Conservation (phyloP, 352 stramenopile species). For the Phytophthora quininea region DNA sequence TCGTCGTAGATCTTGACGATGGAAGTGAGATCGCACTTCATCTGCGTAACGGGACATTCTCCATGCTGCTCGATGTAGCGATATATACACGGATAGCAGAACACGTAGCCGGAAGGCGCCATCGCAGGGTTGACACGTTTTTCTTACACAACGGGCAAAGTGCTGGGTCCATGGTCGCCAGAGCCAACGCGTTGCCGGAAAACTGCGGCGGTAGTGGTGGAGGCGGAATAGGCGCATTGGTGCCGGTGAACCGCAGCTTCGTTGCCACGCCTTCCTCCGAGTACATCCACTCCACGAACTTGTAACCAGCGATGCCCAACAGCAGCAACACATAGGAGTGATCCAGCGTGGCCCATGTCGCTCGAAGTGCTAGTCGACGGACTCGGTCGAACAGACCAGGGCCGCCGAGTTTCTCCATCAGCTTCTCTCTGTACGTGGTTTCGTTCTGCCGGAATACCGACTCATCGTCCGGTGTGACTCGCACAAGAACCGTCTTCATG, state of each 20-base stretch:
- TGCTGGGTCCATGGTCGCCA: constrained; percentile 53
- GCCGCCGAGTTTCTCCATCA: constrained; percentile 56
- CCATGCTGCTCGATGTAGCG: constrained; percentile 71
- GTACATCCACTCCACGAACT: constrained; percentile 91
- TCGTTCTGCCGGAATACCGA: constrained; percentile 63
- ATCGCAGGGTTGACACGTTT: constrained; percentile 78
- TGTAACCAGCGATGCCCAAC: constrained; percentile 81
- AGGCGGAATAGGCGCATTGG: constrained; percentile 65
- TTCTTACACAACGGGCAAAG: constrained; percentile 77
- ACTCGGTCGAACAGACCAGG: constrained; percentile 46
- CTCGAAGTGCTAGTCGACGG: constrained; percentile 49
- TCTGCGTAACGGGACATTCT: constrained; percentile 80
- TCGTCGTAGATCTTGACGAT: constrained; percentile 90
- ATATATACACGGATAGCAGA: constrained; percentile 87
- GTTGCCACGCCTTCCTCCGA: constrained; percentile 74
- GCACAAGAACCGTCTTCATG: constrained; percentile 79
- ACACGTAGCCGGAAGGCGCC: constrained; percentile 76
- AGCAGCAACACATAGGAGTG: constrained; percentile 85
- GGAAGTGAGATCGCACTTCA: constrained; percentile 62
- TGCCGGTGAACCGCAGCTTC: constrained; percentile 60
- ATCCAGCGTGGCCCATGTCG: constrained; percentile 73
- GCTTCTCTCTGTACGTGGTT: constrained; percentile 51
- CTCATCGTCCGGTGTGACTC: constrained; percentile 73
- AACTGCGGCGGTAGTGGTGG: constrained; percentile 77
- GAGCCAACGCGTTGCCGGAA: constrained; percentile 55